A percentile compares a stretch with the other conserved stretches of the same genome.
Evolutionary conservation across 1,139 yeast species (phyloP).

Genomic region (Yamadazyma membranifaciens): DNA sequence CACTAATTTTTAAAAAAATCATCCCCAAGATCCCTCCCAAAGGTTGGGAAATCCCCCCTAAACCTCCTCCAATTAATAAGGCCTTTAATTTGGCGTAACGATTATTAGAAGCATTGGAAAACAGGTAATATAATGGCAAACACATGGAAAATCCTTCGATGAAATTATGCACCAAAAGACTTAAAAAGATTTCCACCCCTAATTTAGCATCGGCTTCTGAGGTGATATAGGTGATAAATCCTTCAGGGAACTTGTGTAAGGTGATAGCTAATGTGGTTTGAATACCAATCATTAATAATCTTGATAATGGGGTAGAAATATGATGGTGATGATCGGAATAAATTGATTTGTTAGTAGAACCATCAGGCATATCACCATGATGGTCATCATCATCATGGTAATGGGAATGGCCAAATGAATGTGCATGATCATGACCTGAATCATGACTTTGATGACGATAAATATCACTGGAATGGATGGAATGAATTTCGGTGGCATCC

Average conservation of each 20-base stretch:
- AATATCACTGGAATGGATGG: slow-evolving; percentile 5
- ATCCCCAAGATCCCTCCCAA: slow-evolving; percentile 80
- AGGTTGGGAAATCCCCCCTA: slow-evolving; percentile 89
- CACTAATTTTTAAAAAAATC: slow-evolving; percentile 46
- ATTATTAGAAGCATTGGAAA: slow-evolving; percentile 20
- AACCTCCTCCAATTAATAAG: slow-evolving; percentile 56
- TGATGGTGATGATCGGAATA: slow-evolving; percentile 69
- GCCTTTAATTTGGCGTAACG: slow-evolving; percentile 58
- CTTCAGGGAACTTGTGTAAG: slow-evolving; percentile 92
- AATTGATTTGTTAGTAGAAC: slow-evolving; percentile 2
- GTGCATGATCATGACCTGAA: not conserved
- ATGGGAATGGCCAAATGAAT: slow-evolving; percentile 1
- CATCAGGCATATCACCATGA: not conserved
- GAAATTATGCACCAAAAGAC: slow-evolving; percentile 84
- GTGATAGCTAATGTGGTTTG: slow-evolving; percentile 89
- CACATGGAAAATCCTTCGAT: slow-evolving; percentile 97
- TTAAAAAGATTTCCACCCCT: slow-evolving; percentile 79
- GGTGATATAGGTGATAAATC: slow-evolving; percentile 82
- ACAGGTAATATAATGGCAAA: slow-evolving; percentile 78
- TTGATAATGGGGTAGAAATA: slow-evolving; percentile 71
- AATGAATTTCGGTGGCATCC: slow-evolving; percentile 7
- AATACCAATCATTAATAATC: slow-evolving; percentile 77
- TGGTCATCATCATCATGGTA: not conserved
- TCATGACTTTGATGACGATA: not conserved
- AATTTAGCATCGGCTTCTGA: slow-evolving; percentile 69